Evolutionary conservation across 352 stramenopile species (phyloP).

Genomic region (Pythium rhizo-oryzae): DNA sequence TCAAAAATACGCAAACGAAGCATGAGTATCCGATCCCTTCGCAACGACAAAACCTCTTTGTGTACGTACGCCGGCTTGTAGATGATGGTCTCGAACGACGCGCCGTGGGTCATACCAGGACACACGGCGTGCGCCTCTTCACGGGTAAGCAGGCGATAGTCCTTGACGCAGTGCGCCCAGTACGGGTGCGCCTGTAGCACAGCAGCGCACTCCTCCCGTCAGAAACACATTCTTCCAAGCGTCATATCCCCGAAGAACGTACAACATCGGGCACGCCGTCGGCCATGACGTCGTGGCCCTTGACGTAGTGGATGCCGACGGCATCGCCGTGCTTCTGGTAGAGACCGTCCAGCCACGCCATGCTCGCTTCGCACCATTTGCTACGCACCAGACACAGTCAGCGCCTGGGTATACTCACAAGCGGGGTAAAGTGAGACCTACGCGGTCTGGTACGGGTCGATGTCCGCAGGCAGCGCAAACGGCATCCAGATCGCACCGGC

Average conservation of each 20-base stretch:
- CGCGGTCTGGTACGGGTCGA: constrained; percentile 41
- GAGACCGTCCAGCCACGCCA: constrained; percentile 55
- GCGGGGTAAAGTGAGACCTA: constrained; percentile 14
- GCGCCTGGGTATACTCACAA: not conserved
- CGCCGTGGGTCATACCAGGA: constrained; percentile 50
- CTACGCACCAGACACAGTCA: constrained; percentile 23
- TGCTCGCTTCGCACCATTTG: constrained; percentile 68
- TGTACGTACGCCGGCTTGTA: constrained; percentile 54
- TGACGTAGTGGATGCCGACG: constrained; percentile 56
- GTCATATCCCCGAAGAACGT: not conserved
- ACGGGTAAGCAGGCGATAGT: constrained; percentile 50
- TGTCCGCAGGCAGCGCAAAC: constrained; percentile 51
- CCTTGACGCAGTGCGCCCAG: constrained; percentile 65
- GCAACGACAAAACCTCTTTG: no score
- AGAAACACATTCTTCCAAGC: not conserved
- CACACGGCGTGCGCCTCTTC: constrained; percentile 43
- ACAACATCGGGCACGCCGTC: constrained; percentile 39
- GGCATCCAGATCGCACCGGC: constrained; percentile 78
- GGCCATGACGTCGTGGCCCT: constrained; percentile 48
- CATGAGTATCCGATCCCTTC: not conserved
- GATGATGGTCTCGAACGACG: constrained; percentile 60
- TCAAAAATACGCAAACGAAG: not conserved
- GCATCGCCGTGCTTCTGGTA: constrained; percentile 39
- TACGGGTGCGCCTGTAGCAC: constrained; percentile 45
- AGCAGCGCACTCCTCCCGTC: no score